phyloP scores from a whole-genome alignment of 176 grass and related monocot species.

The Lolium multiflorum region DNA sequence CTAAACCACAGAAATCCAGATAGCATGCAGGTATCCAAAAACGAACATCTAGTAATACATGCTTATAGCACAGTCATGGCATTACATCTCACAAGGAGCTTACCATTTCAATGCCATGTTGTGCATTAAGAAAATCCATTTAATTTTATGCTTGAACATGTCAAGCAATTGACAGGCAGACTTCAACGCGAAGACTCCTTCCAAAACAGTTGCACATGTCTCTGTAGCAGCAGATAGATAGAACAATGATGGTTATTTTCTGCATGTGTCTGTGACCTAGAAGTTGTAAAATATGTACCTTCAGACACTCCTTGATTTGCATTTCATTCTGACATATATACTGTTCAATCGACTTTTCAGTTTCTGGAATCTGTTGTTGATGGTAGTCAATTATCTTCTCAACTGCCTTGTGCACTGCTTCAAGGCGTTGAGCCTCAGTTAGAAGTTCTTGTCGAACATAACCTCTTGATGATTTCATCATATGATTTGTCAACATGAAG shows the following conservation, averaged over 20 bases:
- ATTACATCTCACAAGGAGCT: slow-evolving; percentile 25
- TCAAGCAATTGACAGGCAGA: background rate
- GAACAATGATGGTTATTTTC: background rate
- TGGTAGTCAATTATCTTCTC: slow-evolving; percentile 39
- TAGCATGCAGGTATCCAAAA: background rate
- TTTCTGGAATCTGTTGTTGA: slow-evolving; percentile 25
- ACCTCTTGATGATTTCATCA: slow-evolving; percentile 39
- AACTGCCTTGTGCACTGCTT: slow-evolving; percentile 37
- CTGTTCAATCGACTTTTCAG: slow-evolving; percentile 8
- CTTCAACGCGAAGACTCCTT: slow-evolving; percentile 1
- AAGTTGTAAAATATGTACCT: slow-evolving; percentile 35
- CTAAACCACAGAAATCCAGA: background rate
- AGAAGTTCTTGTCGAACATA: slow-evolving; percentile 36
- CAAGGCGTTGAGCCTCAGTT: slow-evolving; percentile 21
- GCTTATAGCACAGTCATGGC: background rate
- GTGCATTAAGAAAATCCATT: slow-evolving; percentile 2
- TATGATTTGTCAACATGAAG: slow-evolving; percentile 25
- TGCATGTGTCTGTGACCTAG: background rate
- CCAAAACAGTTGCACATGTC: background rate
- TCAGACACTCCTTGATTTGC: slow-evolving; percentile 35
- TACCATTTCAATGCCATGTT: slow-evolving; percentile 20
- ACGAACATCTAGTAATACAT: background rate
- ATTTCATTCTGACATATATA: slow-evolving; percentile 19
- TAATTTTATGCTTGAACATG: background rate
- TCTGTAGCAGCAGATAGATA: slow-evolving; percentile 19